Conservation (phyloP, 352 stramenopile genomes). For the Pythium coloratum region DNA sequence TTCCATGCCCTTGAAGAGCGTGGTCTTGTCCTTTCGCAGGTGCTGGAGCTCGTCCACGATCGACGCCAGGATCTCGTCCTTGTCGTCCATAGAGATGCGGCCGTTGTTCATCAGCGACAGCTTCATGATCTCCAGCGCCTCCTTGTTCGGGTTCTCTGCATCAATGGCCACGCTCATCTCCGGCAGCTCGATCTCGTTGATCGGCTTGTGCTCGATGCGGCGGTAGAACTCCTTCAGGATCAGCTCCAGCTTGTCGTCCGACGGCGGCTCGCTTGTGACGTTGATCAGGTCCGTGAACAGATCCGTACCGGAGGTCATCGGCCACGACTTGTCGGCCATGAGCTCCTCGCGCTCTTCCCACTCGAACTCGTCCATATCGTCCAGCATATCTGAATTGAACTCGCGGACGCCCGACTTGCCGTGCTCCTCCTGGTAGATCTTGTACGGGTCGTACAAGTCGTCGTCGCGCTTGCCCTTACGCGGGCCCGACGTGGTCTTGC, state of each 20-base stretch:
- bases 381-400: conserved; percentile 72
- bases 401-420: conserved; percentile 76
- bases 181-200: conserved; percentile 71
- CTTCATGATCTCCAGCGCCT: conserved; percentile 89
- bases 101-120: conserved; percentile 88
- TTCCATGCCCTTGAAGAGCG: conserved; percentile 78
- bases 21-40: conserved; percentile 84
- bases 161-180: conserved; percentile 71
- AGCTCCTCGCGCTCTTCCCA: conserved; percentile 78
- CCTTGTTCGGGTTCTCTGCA: conserved; percentile 67
- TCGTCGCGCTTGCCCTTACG: conserved; percentile 22
- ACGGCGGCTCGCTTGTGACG: conserved; percentile 52
- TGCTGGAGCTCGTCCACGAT: conserved; percentile 83
- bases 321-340: conserved; percentile 90
- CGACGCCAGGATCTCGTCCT: conserved; percentile 83
- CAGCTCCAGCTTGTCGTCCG: conserved; percentile 63
- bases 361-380: conserved; percentile 55
- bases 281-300: conserved; percentile 84
- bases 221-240: conserved; percentile 73
- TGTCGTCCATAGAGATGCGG: conserved; percentile 86
- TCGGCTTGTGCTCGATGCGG: conserved; percentile 74
- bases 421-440: conserved; percentile 73
- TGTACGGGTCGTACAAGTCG: conserved; percentile 80
- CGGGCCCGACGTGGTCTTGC: conserved; percentile 17
- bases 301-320: conserved; percentile 70